Evolutionary conservation across 2,329 filamentous ascomycete species (phyloP).

Genomic region (Clarireedia sp.): DNA sequence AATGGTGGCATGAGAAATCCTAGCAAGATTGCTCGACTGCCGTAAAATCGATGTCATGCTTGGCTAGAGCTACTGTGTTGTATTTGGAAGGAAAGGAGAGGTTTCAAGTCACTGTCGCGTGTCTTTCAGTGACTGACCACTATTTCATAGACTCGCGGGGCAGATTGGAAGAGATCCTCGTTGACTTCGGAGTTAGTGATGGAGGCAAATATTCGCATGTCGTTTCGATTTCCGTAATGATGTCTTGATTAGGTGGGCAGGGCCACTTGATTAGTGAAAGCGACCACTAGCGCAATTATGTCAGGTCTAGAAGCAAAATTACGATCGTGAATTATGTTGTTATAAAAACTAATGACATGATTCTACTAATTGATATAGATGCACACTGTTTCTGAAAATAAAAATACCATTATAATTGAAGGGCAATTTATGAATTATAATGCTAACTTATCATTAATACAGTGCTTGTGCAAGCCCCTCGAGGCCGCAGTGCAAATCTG

Average conservation of each 20-base stretch:
- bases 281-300: constrained; percentile 5
- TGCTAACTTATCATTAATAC: not conserved
- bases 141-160: constrained; percentile 16
- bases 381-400: too few relatives aligned
- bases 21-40: constrained; percentile 58
- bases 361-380: too few relatives aligned
- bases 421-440: not conserved
- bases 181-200: constrained; percentile 4
- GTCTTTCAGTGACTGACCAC: constrained; percentile 15
- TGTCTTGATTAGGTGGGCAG: not conserved
- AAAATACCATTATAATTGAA: not conserved
- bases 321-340: too few relatives aligned
- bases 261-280: constrained; percentile 3
- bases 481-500: not conserved
- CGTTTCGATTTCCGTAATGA: constrained; percentile 1
- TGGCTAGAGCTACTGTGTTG: constrained; percentile 23
- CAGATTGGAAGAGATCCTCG: not conserved
- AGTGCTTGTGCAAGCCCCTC: not conserved
- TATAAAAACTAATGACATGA: too few relatives aligned
- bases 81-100: constrained; percentile 4
- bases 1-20: constrained; percentile 50
- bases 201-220: constrained; percentile 6
- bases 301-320: not conserved
- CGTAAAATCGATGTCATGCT: constrained; percentile 61
- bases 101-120: constrained; percentile 14